A percentile compares a stretch with the other conserved stretches of the same genome.
These are phyloP conservation scores for Zanthoxylum bungeanum DNA, from an alignment of 345 rosid species.

Conservation along the genomic window DNA sequence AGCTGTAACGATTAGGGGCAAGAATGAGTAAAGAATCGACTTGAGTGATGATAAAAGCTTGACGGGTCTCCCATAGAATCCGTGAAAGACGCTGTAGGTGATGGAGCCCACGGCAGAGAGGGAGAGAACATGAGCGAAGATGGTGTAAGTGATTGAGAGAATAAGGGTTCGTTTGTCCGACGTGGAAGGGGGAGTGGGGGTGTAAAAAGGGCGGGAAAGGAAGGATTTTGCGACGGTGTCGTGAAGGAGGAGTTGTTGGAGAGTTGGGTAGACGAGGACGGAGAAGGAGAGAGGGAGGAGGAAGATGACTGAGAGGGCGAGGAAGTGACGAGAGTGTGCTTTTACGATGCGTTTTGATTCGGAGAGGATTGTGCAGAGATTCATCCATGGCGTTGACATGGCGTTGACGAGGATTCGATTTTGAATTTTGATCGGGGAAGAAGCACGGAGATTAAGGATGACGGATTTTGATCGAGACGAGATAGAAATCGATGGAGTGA, in stretches of 20 bases:
- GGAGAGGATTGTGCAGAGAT: conserved; percentile 34
- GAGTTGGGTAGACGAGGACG: conserved; percentile 45
- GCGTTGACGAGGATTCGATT: background rate
- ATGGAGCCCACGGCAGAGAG: conserved; percentile 56
- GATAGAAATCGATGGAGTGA: background rate
- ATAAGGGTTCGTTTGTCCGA: conserved; percentile 1
- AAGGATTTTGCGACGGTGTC: conserved; percentile 18
- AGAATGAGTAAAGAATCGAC: conserved; percentile 53
- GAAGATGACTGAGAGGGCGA: conserved; percentile 81
- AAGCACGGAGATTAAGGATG: background rate
- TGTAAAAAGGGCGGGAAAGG: conserved; percentile 18
- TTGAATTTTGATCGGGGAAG: background rate
- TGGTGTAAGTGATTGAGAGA: conserved; percentile 25
- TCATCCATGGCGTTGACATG: conserved; percentile 32
- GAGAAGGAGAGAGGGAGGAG: conserved; percentile 69
- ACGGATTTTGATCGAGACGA: too few relatives aligned
- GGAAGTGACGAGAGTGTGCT: conserved; percentile 87
- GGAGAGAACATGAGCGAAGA: conserved; percentile 31
- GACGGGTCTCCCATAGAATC: conserved; percentile 85
- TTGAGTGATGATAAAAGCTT: conserved; percentile 51
- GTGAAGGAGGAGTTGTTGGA: conserved; percentile 38
- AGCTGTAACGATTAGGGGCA: conserved; percentile 46
- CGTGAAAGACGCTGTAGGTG: conserved; percentile 61
- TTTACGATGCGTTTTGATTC: conserved; percentile 65
- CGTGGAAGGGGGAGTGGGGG: background rate